A percentile compares a stretch with the other conserved stretches of the same genome.
phyloP scores from a whole-genome alignment of 768 basidiomycete species.

The Xanthoconium purpureum region DNA sequence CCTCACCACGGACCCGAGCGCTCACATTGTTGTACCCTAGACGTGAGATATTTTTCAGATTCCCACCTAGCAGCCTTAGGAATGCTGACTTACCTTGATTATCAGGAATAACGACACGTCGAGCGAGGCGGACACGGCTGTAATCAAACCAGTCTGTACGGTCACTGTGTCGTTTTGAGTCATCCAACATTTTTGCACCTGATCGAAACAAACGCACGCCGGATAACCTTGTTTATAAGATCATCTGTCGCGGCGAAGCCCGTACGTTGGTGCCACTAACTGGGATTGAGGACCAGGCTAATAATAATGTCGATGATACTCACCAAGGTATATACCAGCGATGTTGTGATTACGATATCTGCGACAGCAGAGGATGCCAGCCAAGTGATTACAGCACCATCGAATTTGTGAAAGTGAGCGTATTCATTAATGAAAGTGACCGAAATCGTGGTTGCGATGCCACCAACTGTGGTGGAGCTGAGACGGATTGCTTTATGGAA shows the following conservation, averaged over 20 bases:
- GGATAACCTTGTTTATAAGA: constrained; percentile 41
- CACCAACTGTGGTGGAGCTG: constrained; percentile 28
- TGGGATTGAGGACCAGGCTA: not conserved
- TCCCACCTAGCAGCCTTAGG: no score
- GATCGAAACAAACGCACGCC: constrained; percentile 25
- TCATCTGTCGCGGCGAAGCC: constrained; percentile 41
- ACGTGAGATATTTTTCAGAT: no score
- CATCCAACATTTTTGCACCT: not conserved
- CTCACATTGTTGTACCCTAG: constrained; percentile 11
- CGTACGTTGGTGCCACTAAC: constrained; percentile 40
- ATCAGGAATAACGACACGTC: constrained; percentile 27
- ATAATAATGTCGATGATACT: not conserved
- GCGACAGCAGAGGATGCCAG: constrained; percentile 40
- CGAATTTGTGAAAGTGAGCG: constrained; percentile 34
- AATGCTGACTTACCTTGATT: no score
- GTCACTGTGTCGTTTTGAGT: constrained; percentile 19
- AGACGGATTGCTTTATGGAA: not conserved
- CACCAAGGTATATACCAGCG: constrained; percentile 45
- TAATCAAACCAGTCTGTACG: constrained; percentile 30
- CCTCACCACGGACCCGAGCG: not conserved
- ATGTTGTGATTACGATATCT: constrained; percentile 42
- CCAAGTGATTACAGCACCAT: constrained; percentile 41
- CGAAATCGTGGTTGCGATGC: constrained; percentile 35
- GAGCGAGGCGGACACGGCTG: constrained; percentile 10
- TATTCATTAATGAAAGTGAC: constrained; percentile 35